These are phyloP conservation scores for Hypoxylon fragiforme DNA, from an alignment of 495 filamentous ascomycete genomes.

Conservation along the genomic window DNA sequence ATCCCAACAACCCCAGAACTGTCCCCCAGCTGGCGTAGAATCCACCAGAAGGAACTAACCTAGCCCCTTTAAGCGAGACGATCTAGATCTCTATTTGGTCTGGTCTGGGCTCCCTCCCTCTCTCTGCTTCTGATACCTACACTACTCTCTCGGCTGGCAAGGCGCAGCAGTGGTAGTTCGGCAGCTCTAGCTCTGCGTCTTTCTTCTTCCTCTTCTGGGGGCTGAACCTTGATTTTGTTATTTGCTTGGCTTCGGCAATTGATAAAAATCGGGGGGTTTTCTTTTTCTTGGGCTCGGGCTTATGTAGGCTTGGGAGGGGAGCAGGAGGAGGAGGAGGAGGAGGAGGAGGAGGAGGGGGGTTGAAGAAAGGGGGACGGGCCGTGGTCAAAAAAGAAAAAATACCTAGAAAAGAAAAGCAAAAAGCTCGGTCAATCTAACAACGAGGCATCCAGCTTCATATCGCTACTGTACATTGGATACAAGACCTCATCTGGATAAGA, in stretches of 20 bases:
- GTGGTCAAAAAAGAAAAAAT: neutral
- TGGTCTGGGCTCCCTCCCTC: neutral
- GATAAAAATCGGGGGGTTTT: too few relatives aligned
- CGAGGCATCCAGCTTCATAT: conserved; percentile 8
- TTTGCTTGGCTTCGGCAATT: conserved; percentile 30
- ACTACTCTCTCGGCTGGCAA: too few relatives aligned
- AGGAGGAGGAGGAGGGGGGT: neutral
- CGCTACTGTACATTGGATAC: neutral
- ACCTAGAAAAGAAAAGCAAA: too few relatives aligned
- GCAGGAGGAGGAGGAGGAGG: too few relatives aligned
- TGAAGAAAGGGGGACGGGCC: conserved; percentile 10
- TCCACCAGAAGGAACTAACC: neutral
- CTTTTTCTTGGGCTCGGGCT: too few relatives aligned
- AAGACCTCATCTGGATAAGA: neutral
- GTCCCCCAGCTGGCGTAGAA: neutral
- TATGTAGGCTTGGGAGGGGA: too few relatives aligned
- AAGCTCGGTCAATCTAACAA: conserved; percentile 10
- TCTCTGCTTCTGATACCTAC: conserved; percentile 19
- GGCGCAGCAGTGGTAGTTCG: too few relatives aligned
- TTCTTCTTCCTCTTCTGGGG: neutral
- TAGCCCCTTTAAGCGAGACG: conserved; percentile 14
- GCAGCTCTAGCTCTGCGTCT: conserved; percentile 10
- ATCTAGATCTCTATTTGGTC: conserved; percentile 22
- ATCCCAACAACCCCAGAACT: neutral
- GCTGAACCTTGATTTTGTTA: neutral